Evolutionary conservation across 2,329 filamentous ascomycete genomes (phyloP), one percentile per base, ranked within the genome.

Genomic region (Aspergillus fumigatus): DNA sequence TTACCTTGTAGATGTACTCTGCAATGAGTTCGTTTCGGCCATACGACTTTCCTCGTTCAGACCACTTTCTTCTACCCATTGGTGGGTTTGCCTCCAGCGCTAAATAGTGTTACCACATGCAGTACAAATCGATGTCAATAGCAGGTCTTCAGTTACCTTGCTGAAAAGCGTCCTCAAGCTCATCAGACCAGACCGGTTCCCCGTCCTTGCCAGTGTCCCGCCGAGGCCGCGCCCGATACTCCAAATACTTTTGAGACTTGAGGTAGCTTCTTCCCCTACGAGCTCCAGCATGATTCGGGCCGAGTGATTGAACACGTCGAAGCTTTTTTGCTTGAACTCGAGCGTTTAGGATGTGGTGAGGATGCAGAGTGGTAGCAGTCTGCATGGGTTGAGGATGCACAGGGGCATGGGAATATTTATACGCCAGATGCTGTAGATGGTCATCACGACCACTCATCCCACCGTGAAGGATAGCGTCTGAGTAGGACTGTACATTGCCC

Each of bases 21-120:
- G 83, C 78, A 58, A 87, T 84, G 48, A 86, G 72, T 68, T 86
- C 84, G 64, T 87, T 87, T 41, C 84, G 80, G 26, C 84, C 84
- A 60, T 80, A 79, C 19, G 77, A 79, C 65, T 82, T 81, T 48
- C 79, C 80, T 55, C 81, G 71, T 61, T 77, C 73, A 23, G 75
- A 77, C 70, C 73, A 74, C 68, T 86, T 84, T 62, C 76, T 77
- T 25, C 82, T 77, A 11, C 84, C 84, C 78, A 85, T 84, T 1
- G 83, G 83, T 52, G 79, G 74, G 58, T 78, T 82, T 65, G 79
- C 81, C 61, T 79, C 77, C 17, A 86, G 77, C 21, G 82, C 76
- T 74, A 70, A 67, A 56, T 17, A 8, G 27, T 38, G 53, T 64
- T 58, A 71, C 57, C 26, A 60, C 43, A 47, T 25, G 26, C 43